A percentile compares a stretch with the other conserved stretches of the same genome.
Evolutionary conservation across 2,329 filamentous ascomycete species (phyloP).

Genomic region (Elsinoe ampelina): DNA sequence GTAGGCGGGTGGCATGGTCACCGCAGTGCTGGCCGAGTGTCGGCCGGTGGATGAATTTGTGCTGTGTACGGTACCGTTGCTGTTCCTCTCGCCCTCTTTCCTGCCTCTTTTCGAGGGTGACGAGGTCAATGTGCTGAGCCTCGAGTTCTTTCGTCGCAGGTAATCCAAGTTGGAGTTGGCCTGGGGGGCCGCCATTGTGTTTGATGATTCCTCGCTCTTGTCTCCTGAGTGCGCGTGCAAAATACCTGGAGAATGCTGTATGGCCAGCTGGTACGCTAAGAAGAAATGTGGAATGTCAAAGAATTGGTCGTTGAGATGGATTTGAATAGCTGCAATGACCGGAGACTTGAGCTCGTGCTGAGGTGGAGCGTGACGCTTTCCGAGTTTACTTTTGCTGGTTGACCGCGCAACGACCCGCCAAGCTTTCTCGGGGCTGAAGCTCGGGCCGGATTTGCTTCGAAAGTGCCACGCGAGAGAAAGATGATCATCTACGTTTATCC

Average conservation of each 20-base stretch:
- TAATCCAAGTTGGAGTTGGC: constrained; percentile 44
- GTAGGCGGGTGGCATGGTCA: constrained; percentile 84
- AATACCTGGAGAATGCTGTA: constrained; percentile 12
- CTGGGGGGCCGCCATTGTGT: constrained; percentile 18
- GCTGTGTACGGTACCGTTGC: constrained; percentile 84
- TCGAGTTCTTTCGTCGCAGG: constrained; percentile 48
- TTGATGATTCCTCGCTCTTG: not conserved
- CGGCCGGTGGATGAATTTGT: constrained; percentile 55
- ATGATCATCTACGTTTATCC: not conserved
- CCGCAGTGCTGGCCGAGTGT: constrained; percentile 70
- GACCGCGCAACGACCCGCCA: constrained; percentile 1
- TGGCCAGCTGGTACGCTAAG: constrained; percentile 1
- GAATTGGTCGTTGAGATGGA: not conserved
- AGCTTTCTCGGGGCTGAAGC: not conserved
- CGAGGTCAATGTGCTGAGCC: constrained; percentile 31
- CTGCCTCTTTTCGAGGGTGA: constrained; percentile 37
- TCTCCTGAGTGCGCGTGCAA: not conserved
- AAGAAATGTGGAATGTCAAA: constrained; percentile 8
- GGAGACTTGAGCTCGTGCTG: too few species aligned
- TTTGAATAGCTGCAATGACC: not conserved
- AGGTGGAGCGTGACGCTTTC: not conserved
- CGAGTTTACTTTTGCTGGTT: constrained; percentile 6
- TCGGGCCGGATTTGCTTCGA: not conserved
- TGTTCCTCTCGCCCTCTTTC: constrained; percentile 54
- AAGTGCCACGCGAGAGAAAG: not conserved